Evolutionary conservation across 225 moss, liverwort and hornwort species (phyloP).

Genomic region (Bryoerythrophyllum caledonicum): DNA sequence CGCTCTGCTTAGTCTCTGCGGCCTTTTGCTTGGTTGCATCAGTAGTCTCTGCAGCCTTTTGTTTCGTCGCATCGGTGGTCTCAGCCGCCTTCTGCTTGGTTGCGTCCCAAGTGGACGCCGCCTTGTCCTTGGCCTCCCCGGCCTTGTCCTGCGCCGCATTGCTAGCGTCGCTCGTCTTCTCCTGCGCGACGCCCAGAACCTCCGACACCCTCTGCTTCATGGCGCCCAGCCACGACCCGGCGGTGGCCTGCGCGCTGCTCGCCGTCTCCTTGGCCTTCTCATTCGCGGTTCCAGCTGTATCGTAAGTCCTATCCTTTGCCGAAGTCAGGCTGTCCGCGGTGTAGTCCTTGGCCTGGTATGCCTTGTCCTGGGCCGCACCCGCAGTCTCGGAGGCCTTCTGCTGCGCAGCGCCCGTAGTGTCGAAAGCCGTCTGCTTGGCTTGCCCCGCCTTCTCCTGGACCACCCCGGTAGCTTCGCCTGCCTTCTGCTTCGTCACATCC

Average conservation of each 20-base stretch:
- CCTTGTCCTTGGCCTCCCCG: slow-evolving; percentile 12
- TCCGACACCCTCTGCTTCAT: slow-evolving; percentile 34
- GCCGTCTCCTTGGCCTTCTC: slow-evolving; percentile 18
- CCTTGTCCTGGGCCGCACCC: slow-evolving; percentile 5
- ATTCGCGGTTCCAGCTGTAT: slow-evolving; percentile 16
- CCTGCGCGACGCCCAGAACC: slow-evolving; percentile 32
- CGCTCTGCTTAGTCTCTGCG: slow-evolving; percentile 3
- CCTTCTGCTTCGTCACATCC: slow-evolving; percentile 29
- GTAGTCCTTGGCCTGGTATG: slow-evolving; percentile 18
- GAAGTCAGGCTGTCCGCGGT: not conserved
- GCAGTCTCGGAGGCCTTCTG: slow-evolving; percentile 8
- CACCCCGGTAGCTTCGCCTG: not conserved
- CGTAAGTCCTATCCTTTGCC: slow-evolving; percentile 20
- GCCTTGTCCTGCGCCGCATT: slow-evolving; percentile 17
- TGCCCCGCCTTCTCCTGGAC: slow-evolving; percentile 23
- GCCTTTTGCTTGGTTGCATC: slow-evolving; percentile 11
- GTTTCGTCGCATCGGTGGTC: not conserved
- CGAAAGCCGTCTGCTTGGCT: slow-evolving; percentile 4
- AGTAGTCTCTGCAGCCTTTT: slow-evolving; percentile 2
- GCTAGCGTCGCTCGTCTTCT: slow-evolving; percentile 16
- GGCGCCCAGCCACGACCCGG: slow-evolving; percentile 25
- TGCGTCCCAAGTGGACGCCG: slow-evolving; percentile 18
- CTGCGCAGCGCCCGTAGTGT: slow-evolving; percentile 4
- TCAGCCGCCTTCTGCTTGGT: slow-evolving; percentile 18
- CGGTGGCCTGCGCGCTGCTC: slow-evolving; percentile 18